These are phyloP conservation scores for Micromonas commoda DNA, from an alignment of 139 green algal species.

Conservation along the genomic window DNA sequence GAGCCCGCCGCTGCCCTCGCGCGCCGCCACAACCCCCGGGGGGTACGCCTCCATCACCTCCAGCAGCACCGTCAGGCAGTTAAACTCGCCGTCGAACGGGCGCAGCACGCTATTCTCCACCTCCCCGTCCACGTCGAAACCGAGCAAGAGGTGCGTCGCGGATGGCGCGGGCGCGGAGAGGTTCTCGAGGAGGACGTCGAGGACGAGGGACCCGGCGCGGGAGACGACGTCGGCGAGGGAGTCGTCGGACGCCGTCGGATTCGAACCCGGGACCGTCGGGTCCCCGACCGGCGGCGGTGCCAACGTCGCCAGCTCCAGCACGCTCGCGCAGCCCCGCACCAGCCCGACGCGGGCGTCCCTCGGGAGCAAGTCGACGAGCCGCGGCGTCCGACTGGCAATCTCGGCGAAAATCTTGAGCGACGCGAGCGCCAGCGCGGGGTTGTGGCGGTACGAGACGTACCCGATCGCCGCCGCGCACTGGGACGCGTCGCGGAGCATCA, in stretches of 20 bases:
- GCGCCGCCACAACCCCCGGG: too few relatives aligned
- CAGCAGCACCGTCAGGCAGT: slow-evolving; percentile 11
- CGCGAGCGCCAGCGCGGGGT: not conserved
- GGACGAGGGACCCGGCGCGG: not conserved
- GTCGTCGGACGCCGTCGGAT: not conserved
- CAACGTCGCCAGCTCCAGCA: slow-evolving; percentile 2
- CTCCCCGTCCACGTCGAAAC: slow-evolving; percentile 2
- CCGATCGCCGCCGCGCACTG: not conserved
- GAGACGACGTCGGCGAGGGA: too few relatives aligned
- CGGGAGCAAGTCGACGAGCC: not conserved
- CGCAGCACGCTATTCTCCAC: not conserved
- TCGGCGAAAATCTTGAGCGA: not conserved
- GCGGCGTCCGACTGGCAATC: not conserved
- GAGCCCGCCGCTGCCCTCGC: too few relatives aligned
- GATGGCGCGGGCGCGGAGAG: not conserved
- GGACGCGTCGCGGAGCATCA: not conserved
- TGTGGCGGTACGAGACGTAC: not conserved
- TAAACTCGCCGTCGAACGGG: slow-evolving; percentile 9
- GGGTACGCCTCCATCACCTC: not conserved
- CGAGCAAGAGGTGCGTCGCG: not conserved
- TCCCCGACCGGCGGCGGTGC: too few relatives aligned
- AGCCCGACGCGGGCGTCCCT: not conserved
- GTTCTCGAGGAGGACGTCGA: slow-evolving; percentile 12
- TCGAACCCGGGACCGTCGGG: too few relatives aligned
- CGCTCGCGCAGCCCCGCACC: not conserved